Conservation (phyloP, 352 stramenopile species). For the Globisporangium canariense region DNA sequence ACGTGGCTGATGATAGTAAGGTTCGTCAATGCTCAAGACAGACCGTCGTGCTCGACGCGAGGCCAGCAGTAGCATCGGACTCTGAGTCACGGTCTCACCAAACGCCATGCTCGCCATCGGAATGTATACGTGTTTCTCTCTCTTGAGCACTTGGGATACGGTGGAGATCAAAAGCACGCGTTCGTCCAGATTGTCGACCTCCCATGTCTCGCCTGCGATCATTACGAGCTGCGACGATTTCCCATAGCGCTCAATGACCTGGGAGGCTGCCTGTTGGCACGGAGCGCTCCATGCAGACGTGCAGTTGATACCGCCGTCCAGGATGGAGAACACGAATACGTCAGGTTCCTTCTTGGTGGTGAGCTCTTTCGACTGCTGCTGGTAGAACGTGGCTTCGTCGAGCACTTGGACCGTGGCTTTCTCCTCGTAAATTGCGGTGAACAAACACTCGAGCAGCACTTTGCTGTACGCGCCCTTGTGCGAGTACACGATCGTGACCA, state of each 20-base stretch:
- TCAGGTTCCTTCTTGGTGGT: constrained; percentile 12
- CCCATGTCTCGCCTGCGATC: constrained; percentile 28
- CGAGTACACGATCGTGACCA: constrained; percentile 22
- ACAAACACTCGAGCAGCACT: constrained; percentile 33
- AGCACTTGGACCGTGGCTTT: constrained; percentile 27
- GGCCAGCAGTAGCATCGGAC: constrained; percentile 23
- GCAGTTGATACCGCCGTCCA: constrained; percentile 14
- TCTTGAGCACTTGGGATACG: constrained; percentile 13
- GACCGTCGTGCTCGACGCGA: neutral
- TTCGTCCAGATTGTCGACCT: constrained; percentile 24
- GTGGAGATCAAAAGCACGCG: constrained; percentile 31
- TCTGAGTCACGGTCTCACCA: constrained; percentile 23
- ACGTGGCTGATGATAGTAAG: neutral
- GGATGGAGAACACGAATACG: constrained; percentile 34
- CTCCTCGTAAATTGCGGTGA: constrained; percentile 21
- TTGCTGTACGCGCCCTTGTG: constrained; percentile 6
- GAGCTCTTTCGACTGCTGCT: neutral
- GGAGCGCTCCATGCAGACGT: neutral
- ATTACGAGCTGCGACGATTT: constrained; percentile 21
- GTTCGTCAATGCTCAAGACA: neutral
- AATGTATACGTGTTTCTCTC: constrained; percentile 21
- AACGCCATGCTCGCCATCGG: constrained; percentile 43
- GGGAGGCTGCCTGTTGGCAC: constrained; percentile 10
- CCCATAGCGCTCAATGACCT: constrained; percentile 8
- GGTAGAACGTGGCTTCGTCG: constrained; percentile 14